These are phyloP conservation scores for Magnolia sinica DNA, from an alignment of 164 flowering plant genomes.

Conservation along the genomic window DNA sequence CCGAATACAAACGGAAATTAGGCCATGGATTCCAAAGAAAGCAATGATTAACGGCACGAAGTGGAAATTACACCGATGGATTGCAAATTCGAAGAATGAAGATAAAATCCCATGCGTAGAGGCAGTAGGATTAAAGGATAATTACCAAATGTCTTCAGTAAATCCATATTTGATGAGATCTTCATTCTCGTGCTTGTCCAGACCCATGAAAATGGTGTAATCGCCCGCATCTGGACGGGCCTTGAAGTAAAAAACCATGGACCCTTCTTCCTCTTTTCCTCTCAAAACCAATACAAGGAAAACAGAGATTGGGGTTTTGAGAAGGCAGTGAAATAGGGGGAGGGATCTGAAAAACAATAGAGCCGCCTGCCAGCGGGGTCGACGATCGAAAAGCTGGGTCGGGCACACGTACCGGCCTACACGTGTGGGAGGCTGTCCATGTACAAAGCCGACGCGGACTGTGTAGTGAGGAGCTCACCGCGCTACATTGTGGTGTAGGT, in stretches of 20 bases:
- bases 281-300: conserved; percentile 3
- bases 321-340: conserved; percentile 1
- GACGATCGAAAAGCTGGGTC: too few relatives aligned
- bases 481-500: too few relatives aligned
- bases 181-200: conserved; percentile 91
- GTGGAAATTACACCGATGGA: not conserved
- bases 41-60: not conserved
- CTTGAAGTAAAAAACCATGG: conserved; percentile 95
- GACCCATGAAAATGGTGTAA: conserved; percentile 92
- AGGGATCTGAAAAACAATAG: not conserved
- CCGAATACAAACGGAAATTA: not conserved
- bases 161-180: conserved; percentile 95
- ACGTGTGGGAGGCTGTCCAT: too few relatives aligned
- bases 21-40: not conserved
- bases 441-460: too few relatives aligned
- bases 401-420: too few relatives aligned
- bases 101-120: not conserved
- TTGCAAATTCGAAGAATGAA: not conserved
- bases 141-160: conserved; percentile 89
- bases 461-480: too few relatives aligned
- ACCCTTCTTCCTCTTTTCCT: conserved; percentile 9
- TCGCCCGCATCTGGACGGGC: conserved; percentile 92
- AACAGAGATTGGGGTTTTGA: conserved; percentile 14
- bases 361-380: too few relatives aligned
- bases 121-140: not conserved